phyloP scores from a whole-genome alignment of 139 green algal genomes.

The Chara braunii region DNA sequence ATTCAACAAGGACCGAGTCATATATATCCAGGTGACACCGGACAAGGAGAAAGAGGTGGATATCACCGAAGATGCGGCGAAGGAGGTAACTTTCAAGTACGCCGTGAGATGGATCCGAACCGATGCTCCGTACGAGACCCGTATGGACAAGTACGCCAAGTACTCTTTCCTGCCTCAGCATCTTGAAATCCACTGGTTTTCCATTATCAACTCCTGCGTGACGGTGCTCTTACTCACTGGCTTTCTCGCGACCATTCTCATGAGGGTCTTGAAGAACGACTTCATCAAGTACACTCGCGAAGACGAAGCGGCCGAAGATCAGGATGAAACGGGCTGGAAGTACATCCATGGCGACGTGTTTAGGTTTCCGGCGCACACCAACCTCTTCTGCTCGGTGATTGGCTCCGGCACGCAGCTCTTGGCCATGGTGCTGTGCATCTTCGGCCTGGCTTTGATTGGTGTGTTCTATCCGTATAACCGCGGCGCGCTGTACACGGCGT shows the following conservation, averaged over 20 bases:
- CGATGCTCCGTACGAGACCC: conserved; percentile 38
- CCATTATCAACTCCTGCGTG: conserved; percentile 53
- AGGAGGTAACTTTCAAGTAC: conserved; percentile 49
- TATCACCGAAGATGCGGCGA: conserved; percentile 43
- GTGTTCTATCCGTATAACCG: conserved; percentile 56
- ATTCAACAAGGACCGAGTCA: conserved; percentile 52
- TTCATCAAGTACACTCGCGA: conserved; percentile 55
- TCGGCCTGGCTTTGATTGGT: conserved; percentile 45
- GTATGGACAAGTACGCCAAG: conserved; percentile 51
- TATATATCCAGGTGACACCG: conserved; percentile 77
- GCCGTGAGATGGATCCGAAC: conserved; percentile 46
- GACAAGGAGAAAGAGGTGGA: conserved; percentile 52
- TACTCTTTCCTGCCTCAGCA: conserved; percentile 55
- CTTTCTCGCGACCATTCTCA: conserved; percentile 53
- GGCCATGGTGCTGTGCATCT: conserved; percentile 43
- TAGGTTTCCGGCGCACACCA: conserved; percentile 43
- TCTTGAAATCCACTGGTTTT: conserved; percentile 58
- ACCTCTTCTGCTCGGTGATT: conserved; percentile 45
- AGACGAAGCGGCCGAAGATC: conserved; percentile 42
- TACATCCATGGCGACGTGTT: conserved; percentile 59
- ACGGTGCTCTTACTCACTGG: conserved; percentile 52
- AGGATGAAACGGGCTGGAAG: conserved; percentile 55
- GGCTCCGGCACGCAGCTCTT: conserved; percentile 48
- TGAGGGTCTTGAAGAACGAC: conserved; percentile 56
- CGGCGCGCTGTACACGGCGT: conserved; percentile 44